Conservation (phyloP, 2,329 filamentous ascomycete species). For the Talaromyces sp. region DNA sequence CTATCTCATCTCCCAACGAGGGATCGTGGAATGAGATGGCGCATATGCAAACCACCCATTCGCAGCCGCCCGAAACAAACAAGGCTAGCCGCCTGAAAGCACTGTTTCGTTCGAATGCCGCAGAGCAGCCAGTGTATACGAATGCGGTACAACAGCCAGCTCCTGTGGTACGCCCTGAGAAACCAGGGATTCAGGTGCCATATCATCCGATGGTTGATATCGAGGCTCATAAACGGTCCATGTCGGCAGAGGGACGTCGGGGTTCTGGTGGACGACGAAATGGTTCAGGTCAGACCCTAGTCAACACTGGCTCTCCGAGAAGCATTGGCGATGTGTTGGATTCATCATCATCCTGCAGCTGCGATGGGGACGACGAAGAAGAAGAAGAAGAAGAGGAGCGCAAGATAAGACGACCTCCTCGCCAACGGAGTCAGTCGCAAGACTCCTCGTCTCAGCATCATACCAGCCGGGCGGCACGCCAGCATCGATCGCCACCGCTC, state of each 20-base stretch:
- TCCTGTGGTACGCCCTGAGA: not conserved
- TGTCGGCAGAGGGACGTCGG: slow-evolving; percentile 3
- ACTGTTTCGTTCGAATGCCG: slow-evolving; percentile 4
- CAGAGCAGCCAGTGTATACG: not conserved
- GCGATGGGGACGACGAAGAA: slow-evolving; percentile 5
- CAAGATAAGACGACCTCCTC: not conserved
- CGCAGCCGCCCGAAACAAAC: slow-evolving; percentile 6
- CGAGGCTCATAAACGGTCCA: slow-evolving; percentile 5
- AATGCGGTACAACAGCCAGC: not conserved
- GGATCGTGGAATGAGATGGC: slow-evolving; percentile 38
- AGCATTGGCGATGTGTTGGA: not conserved
- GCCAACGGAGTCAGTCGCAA: slow-evolving; percentile 1
- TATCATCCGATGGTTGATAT: slow-evolving; percentile 12
- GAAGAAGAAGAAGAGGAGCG: slow-evolving; percentile 6
- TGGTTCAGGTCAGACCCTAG: not conserved
- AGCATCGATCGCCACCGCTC: slow-evolving; percentile 31
- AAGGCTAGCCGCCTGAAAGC: slow-evolving; percentile 12
- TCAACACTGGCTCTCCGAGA: not conserved
- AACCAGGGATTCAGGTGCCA: not conserved
- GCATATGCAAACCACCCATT: slow-evolving; percentile 13
- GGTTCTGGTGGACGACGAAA: not conserved
- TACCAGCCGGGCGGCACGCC: slow-evolving; percentile 6
- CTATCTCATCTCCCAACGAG: slow-evolving; percentile 36
- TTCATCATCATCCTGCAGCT: not conserved
- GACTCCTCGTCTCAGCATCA: not conserved